Conservation (phyloP, 257 asterid genomes). For the Gardenia jasminoides region DNA sequence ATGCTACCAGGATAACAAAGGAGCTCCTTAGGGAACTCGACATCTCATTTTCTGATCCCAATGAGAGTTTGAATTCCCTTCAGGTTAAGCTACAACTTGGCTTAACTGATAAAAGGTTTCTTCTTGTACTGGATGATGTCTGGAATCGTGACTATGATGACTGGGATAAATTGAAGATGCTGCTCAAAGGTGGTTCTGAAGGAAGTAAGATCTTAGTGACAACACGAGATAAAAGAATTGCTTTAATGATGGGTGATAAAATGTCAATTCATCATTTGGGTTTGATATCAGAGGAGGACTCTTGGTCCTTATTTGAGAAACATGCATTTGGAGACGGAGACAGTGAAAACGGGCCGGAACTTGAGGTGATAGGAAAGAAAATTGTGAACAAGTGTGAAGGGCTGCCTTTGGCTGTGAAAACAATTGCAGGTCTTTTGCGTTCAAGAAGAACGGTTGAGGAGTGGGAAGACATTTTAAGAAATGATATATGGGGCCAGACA, state of each 20-base stretch:
- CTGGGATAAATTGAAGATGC: constrained; percentile 42
- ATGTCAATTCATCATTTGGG: neutral
- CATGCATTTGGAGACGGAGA: constrained; percentile 8
- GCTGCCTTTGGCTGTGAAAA: constrained; percentile 20
- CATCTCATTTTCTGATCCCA: constrained; percentile 23
- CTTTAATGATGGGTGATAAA: constrained; percentile 32
- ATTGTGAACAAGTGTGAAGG: constrained; percentile 7
- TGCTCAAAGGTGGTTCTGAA: constrained; percentile 36
- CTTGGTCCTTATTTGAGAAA: constrained; percentile 11
- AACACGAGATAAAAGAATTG: constrained; percentile 47
- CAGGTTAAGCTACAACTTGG: constrained; percentile 44
- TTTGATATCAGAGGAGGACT: neutral
- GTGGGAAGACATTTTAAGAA: constrained; percentile 3
- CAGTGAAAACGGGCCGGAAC: neutral
- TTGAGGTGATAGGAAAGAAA: constrained; percentile 2
- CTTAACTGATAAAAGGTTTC: constrained; percentile 41
- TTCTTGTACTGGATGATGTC: constrained; percentile 59
- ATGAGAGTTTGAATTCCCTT: constrained; percentile 41
- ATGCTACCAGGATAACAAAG: constrained; percentile 42
- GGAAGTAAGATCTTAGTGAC: constrained; percentile 62
- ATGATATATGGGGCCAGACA: neutral
- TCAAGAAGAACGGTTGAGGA: neutral
- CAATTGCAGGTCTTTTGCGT: constrained; percentile 12
- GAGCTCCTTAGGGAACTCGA: constrained; percentile 22
- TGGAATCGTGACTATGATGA: constrained; percentile 43